These are phyloP conservation scores for Dictyostelium citrinum DNA, from an alignment of 78 protist genomes.

Conservation along the genomic window DNA sequence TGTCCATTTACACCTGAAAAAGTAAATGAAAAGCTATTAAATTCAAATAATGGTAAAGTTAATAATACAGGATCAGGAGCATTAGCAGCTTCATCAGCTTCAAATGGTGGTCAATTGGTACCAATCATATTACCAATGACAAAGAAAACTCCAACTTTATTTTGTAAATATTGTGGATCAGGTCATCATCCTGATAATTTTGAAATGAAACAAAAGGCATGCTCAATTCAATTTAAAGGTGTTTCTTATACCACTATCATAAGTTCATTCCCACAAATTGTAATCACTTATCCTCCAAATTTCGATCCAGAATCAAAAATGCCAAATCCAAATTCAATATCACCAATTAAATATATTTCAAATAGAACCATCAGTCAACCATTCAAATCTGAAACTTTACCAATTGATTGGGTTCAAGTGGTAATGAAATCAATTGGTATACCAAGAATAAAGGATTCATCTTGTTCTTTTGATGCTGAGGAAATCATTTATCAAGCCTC, in stretches of 20 bases:
- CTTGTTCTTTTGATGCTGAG: neutral
- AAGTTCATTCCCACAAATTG: conserved; percentile 40
- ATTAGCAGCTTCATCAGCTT: neutral
- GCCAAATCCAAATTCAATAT: conserved; percentile 34
- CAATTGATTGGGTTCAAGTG: conserved; percentile 14
- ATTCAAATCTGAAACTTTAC: neutral
- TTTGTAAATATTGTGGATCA: conserved; percentile 65
- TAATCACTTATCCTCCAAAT: conserved; percentile 23
- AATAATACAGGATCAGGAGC: neutral
- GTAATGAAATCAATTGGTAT: conserved; percentile 1
- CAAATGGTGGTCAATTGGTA: neutral
- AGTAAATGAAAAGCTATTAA: neutral
- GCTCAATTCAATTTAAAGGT: neutral
- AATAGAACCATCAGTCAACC: neutral
- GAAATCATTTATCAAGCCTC: conserved; percentile 25
- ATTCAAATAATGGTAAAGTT: neutral
- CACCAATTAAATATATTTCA: neutral
- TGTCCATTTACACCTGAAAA: neutral
- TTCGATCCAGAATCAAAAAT: conserved; percentile 67
- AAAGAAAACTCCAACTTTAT: conserved; percentile 50
- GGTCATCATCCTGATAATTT: conserved; percentile 56
- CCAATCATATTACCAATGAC: neutral
- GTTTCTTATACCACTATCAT: conserved; percentile 22
- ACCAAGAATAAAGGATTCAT: neutral
- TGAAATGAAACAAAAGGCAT: conserved; percentile 42